phyloP scores from a whole-genome alignment of 495 filamentous ascomycete species.

The Diplogelasinospora grovesii region DNA sequence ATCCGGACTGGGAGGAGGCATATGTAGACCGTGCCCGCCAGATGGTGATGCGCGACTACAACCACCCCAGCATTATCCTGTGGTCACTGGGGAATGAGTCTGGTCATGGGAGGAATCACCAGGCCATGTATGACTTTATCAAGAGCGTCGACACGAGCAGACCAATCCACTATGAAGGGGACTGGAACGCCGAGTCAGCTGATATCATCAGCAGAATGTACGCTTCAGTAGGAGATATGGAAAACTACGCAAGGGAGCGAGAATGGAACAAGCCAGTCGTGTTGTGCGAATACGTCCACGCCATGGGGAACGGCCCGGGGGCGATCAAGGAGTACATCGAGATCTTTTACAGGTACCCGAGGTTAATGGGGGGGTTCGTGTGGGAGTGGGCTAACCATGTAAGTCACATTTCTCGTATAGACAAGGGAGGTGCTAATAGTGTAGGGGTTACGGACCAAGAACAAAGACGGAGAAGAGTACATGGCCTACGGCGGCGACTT shows the following conservation, averaged over 20 bases:
- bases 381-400: constrained; percentile 75
- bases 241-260: constrained; percentile 32
- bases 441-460: constrained; percentile 50
- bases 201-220: constrained; percentile 70
- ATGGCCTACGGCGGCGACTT: constrained; percentile 71
- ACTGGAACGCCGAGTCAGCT: constrained; percentile 50
- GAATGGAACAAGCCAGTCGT: constrained; percentile 51
- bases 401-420: constrained; percentile 5
- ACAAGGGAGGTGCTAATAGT: too few species aligned
- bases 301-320: constrained; percentile 72
- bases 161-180: constrained; percentile 63
- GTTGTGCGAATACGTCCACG: constrained; percentile 64
- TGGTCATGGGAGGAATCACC: constrained; percentile 62
- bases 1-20: constrained; percentile 59
- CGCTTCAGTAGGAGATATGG: constrained; percentile 42
- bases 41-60: constrained; percentile 62
- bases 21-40: constrained; percentile 66
- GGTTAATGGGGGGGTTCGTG: constrained; percentile 64
- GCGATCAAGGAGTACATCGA: constrained; percentile 63
- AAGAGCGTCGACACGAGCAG: constrained; percentile 50
- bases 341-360: constrained; percentile 54
- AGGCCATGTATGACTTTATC: constrained; percentile 60
- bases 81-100: constrained; percentile 72
- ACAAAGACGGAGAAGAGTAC: constrained; percentile 47
- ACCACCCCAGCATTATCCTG: constrained; percentile 60